Base-by-base conservation (phyloP, 352 stramenopile species). In the Halophytophthora polymorphica region DNA sequence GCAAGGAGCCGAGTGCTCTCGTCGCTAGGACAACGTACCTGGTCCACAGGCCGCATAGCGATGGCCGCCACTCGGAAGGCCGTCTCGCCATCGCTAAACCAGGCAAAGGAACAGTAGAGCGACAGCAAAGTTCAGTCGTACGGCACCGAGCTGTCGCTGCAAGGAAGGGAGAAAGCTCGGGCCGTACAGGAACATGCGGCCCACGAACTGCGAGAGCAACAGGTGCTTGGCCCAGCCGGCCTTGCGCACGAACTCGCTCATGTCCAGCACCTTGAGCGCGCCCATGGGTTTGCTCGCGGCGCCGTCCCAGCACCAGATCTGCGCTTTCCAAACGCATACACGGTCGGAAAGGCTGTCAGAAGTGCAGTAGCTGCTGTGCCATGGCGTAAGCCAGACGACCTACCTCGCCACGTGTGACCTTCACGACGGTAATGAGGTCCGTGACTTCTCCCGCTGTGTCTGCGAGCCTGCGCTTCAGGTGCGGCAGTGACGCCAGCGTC, bases 241-340 rank as follows among this genome's bases (percentile, higher is more conserved):
- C 47, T 88, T 86, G 17, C 73, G 75, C 50, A 89, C 76, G 54
- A 91, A 91, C 6, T 91, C 77, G 45, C 66, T 88, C 63, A 91
- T 75, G 50, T 82, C 73, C 19, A 91, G 57, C 10, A 74, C 61
- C 39, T 86, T 88, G 22, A 80, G 60, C 38, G 71, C 45, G 35
- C 31, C 36, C 33, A 45, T 76, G 37, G 34, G 69, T 59, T 59
- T 82, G 63, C 58, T 75, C 45, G 53, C 66, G 50, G 36, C 66
- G 45, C 73, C 77, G 38, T 89, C 74, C 70, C 77, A 87, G 48
- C 70, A 88, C 25, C 66, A 81, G 44, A 91, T 89, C 76, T 85
- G 41, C 37, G 60, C 1, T 18, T 21, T 23, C n/a, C 6, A 35
- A 43, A 38, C 33, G 3, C 8, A 51, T 21, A 49, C 28, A 25